Conservation (phyloP, 768 basidiomycete species). For the Phallus indusiatus region DNA sequence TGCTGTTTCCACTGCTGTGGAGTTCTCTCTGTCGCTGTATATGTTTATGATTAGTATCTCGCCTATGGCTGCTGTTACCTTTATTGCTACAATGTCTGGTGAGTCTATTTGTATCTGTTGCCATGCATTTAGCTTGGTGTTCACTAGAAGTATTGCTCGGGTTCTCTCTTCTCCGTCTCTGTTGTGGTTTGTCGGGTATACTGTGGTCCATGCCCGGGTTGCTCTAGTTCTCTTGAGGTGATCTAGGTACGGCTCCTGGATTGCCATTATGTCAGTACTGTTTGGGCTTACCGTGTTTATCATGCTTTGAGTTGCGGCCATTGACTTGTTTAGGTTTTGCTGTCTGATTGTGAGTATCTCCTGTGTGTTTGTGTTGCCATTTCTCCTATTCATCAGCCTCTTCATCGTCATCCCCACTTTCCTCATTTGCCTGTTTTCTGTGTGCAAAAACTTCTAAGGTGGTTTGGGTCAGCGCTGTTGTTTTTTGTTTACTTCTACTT, state of each 20-base stretch:
- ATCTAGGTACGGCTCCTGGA: constrained; percentile 7
- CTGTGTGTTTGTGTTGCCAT: too few species aligned
- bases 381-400: too few species aligned
- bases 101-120: constrained; percentile 14
- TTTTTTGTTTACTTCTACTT: not conserved
- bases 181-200: constrained; percentile 1
- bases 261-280: constrained; percentile 4
- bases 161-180: not conserved
- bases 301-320: not conserved
- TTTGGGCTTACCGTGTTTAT: not conserved
- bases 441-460: not conserved
- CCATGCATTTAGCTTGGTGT: constrained; percentile 15
- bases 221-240: not conserved
- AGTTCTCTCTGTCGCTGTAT: not conserved
- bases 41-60: not conserved
- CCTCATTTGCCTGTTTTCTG: not conserved
- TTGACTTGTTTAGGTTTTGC: not conserved
- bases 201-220: not conserved
- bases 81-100: constrained; percentile 21
- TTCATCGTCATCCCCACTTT: not conserved
- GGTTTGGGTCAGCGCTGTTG: too few species aligned
- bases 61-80: not conserved
- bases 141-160: constrained; percentile 19
- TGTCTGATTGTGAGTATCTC: not conserved
- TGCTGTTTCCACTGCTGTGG: too few species aligned